Percentiles rank a stretch among this genome's conserved stretches.
Conservation (phyloP, 176 grass and related monocot species). For the Zea luxurians region DNA sequence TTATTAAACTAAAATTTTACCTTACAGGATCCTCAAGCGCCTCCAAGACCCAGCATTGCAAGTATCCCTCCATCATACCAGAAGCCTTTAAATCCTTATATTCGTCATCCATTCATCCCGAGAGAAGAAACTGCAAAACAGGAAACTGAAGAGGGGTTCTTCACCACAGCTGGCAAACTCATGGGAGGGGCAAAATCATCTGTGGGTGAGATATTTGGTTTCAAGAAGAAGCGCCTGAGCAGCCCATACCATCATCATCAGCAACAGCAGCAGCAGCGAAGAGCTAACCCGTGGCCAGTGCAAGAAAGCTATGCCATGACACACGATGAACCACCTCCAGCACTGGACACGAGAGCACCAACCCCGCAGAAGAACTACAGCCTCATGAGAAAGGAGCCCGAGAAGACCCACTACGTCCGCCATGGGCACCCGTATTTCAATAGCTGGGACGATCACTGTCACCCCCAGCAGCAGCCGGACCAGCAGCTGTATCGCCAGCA, state of each 20-base stretch:
- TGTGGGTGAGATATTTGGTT: constrained; percentile 48
- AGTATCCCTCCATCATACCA: constrained; percentile 62
- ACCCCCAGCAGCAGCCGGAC: constrained; percentile 45
- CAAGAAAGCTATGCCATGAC: constrained; percentile 94
- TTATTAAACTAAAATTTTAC: constrained; percentile 26
- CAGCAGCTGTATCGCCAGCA: constrained; percentile 62
- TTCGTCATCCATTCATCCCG: constrained; percentile 62
- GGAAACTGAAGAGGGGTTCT: constrained; percentile 73
- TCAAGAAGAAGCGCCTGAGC: constrained; percentile 53
- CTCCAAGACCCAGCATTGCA: constrained; percentile 42
- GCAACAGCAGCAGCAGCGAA: constrained; percentile 48
- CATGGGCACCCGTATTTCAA: constrained; percentile 53
- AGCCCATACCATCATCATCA: constrained; percentile 38
- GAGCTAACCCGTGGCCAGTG: constrained; percentile 55
- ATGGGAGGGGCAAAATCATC: constrained; percentile 75
- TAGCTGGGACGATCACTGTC: constrained; percentile 47
- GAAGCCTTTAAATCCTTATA: constrained; percentile 62
- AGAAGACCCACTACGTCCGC: constrained; percentile 67
- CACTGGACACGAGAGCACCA: constrained; percentile 65
- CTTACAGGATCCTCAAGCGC: constrained; percentile 55
- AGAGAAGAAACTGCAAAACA: constrained; percentile 53
- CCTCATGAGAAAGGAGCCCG: constrained; percentile 16
- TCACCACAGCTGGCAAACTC: constrained; percentile 67
- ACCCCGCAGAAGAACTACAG: constrained; percentile 78
- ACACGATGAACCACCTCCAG: constrained; percentile 64